Conservation (phyloP, 1,284 basidiomycete genomes). For the Cryptococcus jaspeensis region DNA sequence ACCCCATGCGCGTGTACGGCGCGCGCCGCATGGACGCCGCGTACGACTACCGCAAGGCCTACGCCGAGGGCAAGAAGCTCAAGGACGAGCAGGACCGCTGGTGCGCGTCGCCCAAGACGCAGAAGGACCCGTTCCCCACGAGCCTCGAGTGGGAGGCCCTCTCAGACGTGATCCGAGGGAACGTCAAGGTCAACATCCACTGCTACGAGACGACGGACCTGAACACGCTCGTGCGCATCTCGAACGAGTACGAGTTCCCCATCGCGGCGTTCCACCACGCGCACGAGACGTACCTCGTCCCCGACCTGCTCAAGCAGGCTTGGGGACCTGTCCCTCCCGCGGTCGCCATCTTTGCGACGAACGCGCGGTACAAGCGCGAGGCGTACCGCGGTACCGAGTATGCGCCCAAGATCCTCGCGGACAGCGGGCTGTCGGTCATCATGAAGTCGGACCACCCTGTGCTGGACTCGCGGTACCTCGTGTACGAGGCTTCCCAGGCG, state of each 20-base stretch:
- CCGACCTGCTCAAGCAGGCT: conserved; percentile 69
- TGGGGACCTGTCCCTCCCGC: conserved; percentile 66
- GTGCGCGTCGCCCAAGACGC: conserved; percentile 57
- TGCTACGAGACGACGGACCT: conserved; percentile 78
- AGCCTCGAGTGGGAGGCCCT: conserved; percentile 78
- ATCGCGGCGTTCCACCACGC: conserved; percentile 85
- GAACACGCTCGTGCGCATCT: conserved; percentile 61
- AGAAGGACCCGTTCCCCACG: conserved; percentile 64
- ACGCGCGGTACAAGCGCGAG: conserved; percentile 43
- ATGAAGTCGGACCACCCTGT: conserved; percentile 67
- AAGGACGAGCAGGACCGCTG: conserved; percentile 70
- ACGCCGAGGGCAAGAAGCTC: conserved; percentile 70
- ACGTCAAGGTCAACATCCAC: conserved; percentile 69
- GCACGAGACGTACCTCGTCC: conserved; percentile 79
- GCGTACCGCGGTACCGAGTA: conserved; percentile 77
- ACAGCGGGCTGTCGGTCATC: conserved; percentile 69
- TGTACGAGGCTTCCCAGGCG: conserved; percentile 84
- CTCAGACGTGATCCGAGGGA: conserved; percentile 73
- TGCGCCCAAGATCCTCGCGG: conserved; percentile 72
- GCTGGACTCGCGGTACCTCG: conserved; percentile 71
- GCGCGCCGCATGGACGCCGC: conserved; percentile 59
- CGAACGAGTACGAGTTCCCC: conserved; percentile 70
- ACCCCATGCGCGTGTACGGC: conserved; percentile 54
- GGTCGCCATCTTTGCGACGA: conserved; percentile 70
- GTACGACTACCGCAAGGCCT: conserved; percentile 62